These are phyloP conservation scores for Parathielavia hyrcaniae DNA, from an alignment of 495 filamentous ascomycete species.

Conservation along the genomic window DNA sequence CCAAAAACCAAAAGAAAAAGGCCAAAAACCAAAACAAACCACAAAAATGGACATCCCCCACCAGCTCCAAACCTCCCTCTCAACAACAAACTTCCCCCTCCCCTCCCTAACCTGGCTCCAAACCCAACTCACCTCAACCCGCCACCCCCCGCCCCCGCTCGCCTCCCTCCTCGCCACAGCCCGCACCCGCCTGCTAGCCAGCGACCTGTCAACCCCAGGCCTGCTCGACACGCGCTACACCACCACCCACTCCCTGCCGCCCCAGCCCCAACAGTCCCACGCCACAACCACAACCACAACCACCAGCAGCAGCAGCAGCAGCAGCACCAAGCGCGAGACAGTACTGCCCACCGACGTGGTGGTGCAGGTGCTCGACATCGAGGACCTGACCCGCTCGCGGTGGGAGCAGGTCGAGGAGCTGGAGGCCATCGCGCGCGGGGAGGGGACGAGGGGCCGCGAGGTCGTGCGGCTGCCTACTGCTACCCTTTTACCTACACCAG, in stretches of 20 bases:
- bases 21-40: neutral
- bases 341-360: slow-evolving; percentile 54
- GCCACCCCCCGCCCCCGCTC: slow-evolving; percentile 53
- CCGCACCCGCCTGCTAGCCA: slow-evolving; percentile 69
- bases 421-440: slow-evolving; percentile 76
- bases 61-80: slow-evolving; percentile 37
- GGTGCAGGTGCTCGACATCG: slow-evolving; percentile 78
- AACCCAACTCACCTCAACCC: slow-evolving; percentile 25
- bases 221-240: slow-evolving; percentile 38
- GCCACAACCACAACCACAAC: neutral
- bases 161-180: slow-evolving; percentile 71
- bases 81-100: slow-evolving; percentile 31
- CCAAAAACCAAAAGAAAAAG: too few relatives aligned
- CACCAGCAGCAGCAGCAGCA: too few relatives aligned
- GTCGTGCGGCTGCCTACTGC: slow-evolving; percentile 61
- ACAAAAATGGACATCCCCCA: slow-evolving; percentile 3
- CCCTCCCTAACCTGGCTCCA: slow-evolving; percentile 39
- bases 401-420: slow-evolving; percentile 84
- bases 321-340: slow-evolving; percentile 42
- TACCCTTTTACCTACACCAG: too few relatives aligned
- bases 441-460: slow-evolving; percentile 73
- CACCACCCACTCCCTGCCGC: slow-evolving; percentile 51
- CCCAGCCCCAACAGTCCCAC: slow-evolving; percentile 45
- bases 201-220: slow-evolving; percentile 62
- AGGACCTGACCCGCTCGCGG: slow-evolving; percentile 68